phyloP scores from a whole-genome alignment of 2,329 filamentous ascomycete genomes.

The Chalara sp. region DNA sequence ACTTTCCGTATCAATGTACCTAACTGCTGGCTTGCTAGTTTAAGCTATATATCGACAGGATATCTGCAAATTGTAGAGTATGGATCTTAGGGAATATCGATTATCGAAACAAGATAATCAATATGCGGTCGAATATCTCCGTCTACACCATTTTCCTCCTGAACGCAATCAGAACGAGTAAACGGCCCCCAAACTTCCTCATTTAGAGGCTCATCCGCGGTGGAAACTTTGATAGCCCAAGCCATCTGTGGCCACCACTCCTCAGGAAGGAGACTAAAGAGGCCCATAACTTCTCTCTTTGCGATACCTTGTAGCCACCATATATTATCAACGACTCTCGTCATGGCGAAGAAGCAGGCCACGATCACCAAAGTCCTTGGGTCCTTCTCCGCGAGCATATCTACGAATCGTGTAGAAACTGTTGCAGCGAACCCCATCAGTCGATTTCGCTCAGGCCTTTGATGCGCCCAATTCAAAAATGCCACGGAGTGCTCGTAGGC shows the following conservation, averaged over 20 bases:
- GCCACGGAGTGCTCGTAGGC: constrained; percentile 59
- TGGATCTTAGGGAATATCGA: no score
- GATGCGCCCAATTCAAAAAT: constrained; percentile 61
- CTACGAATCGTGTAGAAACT: constrained; percentile 54
- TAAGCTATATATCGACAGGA: no score
- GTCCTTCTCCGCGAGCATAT: constrained; percentile 49
- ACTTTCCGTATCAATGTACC: no score
- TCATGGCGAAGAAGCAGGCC: constrained; percentile 26
- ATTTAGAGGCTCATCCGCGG: no score
- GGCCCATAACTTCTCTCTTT: constrained; percentile 56
- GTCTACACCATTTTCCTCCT: no score
- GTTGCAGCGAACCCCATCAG: constrained; percentile 58
- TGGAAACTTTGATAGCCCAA: constrained; percentile 23
- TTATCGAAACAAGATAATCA: no score
- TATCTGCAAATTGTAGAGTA: no score
- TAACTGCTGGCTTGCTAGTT: no score
- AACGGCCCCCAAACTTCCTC: no score
- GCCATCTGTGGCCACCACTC: constrained; percentile 27
- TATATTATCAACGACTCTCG: constrained; percentile 21
- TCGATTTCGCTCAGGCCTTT: constrained; percentile 50
- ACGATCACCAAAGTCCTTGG: constrained; percentile 29
- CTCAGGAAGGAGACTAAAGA: constrained; percentile 19
- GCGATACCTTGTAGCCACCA: constrained; percentile 69
- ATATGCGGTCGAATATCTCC: no score
- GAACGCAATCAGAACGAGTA: no score